These are phyloP conservation scores for Citrullus colocynthis DNA, from an alignment of 306 rosid species.

Conservation along the genomic window DNA sequence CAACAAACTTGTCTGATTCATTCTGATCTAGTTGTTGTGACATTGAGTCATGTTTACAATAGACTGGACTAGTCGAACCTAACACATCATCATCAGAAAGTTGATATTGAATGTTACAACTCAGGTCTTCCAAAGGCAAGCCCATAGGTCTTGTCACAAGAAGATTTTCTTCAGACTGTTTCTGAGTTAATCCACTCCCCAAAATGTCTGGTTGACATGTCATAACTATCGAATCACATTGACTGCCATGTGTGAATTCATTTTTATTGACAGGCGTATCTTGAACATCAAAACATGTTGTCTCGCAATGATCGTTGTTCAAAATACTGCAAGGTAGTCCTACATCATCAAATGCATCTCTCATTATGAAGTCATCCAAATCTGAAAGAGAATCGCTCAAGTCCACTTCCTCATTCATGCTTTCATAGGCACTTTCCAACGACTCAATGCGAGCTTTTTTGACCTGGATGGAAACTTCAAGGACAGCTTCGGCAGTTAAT, in stretches of 20 bases:
- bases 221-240: conserved; percentile 11
- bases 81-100: conserved; percentile 13
- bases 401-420: conserved; percentile 26
- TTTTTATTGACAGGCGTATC: conserved; percentile 30
- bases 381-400: conserved; percentile 61
- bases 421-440: conserved; percentile 28
- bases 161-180: conserved; percentile 16
- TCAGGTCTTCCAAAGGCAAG: conserved; percentile 15
- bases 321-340: conserved; percentile 35
- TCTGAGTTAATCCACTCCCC: conserved; percentile 16
- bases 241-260: conserved; percentile 11
- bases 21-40: conserved; percentile 13
- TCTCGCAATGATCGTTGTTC: conserved; percentile 16
- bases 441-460: conserved; percentile 53
- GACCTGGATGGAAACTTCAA: conserved; percentile 68
- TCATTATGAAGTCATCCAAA: conserved; percentile 63
- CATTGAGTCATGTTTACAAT: conserved; percentile 6
- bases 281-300: conserved; percentile 21
- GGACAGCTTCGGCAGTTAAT: conserved; percentile 31
- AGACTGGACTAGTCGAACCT: conserved; percentile 15
- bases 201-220: conserved; percentile 19
- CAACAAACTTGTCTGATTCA: conserved; percentile 14
- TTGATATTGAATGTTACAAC: conserved; percentile 26
- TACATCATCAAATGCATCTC: conserved; percentile 59
- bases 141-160: conserved; percentile 17